These are phyloP conservation scores for Fraxinus velutina DNA, from an alignment of 305 asterid species.

Conservation along the genomic window DNA sequence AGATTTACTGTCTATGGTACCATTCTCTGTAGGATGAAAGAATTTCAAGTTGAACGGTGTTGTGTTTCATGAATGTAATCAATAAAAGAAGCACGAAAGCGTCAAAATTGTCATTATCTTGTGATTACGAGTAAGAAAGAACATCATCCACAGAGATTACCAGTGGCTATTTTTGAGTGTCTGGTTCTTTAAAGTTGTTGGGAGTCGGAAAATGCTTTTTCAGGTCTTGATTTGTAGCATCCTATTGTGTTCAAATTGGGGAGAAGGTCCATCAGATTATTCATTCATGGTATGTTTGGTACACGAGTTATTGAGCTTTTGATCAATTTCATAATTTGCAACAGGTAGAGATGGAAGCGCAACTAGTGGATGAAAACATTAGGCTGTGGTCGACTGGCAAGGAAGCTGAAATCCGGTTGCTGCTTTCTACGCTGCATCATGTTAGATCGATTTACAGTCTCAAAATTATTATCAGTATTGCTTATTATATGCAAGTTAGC, in stretches of 20 bases:
- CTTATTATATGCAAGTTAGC: not conserved
- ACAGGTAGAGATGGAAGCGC: slow-evolving; percentile 48
- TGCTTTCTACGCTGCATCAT: slow-evolving; percentile 64
- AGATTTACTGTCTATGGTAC: not conserved
- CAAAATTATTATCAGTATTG: not conserved
- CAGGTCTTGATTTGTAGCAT: not conserved
- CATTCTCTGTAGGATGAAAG: not conserved
- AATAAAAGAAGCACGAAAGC: not conserved
- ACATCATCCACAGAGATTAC: not conserved
- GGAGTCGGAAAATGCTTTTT: not conserved
- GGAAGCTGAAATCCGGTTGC: slow-evolving; percentile 63
- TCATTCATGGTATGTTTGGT: not conserved
- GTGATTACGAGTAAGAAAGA: not conserved
- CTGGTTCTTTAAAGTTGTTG: not conserved
- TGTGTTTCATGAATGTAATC: not conserved
- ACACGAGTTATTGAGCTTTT: not conserved
- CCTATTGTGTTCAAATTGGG: not conserved
- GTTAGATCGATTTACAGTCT: slow-evolving; percentile 36
- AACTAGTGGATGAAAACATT: slow-evolving; percentile 50
- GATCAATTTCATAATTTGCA: not conserved
- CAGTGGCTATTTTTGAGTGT: not conserved
- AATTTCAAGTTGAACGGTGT: not conserved
- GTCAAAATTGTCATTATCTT: not conserved
- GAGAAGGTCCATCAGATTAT: not conserved
- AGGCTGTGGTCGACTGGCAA: slow-evolving; percentile 64